Evolutionary conservation across 257 asterid species (phyloP).

Genomic region (Scutellaria barbata): DNA sequence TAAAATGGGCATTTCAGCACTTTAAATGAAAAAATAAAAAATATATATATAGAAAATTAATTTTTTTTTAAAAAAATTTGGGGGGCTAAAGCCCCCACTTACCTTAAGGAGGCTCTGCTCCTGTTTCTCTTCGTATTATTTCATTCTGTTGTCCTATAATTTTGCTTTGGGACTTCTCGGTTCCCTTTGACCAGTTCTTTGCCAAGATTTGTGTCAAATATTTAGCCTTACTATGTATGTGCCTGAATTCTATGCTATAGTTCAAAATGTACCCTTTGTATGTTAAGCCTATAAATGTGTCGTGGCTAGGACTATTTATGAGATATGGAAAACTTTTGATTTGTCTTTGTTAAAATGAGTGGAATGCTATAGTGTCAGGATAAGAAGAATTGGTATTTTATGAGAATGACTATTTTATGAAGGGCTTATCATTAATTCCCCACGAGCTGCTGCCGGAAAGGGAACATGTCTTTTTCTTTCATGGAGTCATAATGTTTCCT

Average conservation of each 20-base stretch:
- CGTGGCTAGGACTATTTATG: not conserved
- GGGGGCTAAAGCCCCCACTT: too few species aligned
- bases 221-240: not conserved
- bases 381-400: not conserved
- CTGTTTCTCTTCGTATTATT: not conserved
- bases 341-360: not conserved
- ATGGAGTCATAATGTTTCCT: not conserved
- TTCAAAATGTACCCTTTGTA: not conserved
- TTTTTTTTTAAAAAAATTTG: too few species aligned
- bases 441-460: not conserved
- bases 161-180: not conserved
- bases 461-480: not conserved
- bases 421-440: slow-evolving; percentile 8
- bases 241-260: not conserved
- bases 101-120: too few species aligned
- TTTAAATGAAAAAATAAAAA: too few species aligned
- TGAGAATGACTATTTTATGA: not conserved
- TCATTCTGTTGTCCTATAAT: slow-evolving; percentile 1
- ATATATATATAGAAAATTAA: too few species aligned
- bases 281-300: not conserved
- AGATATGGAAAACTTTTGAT: not conserved
- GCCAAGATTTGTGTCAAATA: slow-evolving; percentile 11
- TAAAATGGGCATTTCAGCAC: too few species aligned
- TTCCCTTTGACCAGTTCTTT: not conserved
- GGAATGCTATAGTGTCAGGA: not conserved